These are phyloP conservation scores for Saturnispora hagleri DNA, from an alignment of 805 yeast species.

Conservation along the genomic window DNA sequence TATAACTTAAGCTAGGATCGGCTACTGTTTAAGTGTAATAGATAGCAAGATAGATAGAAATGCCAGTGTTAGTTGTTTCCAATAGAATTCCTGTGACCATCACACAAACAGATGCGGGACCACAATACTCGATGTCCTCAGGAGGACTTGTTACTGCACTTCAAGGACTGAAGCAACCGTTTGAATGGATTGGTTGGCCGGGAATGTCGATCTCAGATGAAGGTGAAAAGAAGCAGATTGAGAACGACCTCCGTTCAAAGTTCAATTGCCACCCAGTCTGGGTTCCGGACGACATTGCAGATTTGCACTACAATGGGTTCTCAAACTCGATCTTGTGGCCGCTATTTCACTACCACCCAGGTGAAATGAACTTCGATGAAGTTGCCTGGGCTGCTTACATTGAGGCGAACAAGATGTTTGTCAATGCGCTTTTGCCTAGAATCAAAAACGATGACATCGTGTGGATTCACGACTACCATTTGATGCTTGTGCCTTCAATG, in stretches of 20 bases:
- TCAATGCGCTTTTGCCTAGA: constrained; percentile 57
- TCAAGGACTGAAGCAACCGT: constrained; percentile 81
- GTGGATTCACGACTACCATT: constrained; percentile 97
- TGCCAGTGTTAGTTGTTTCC: constrained; percentile 71
- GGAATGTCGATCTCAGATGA: constrained; percentile 76
- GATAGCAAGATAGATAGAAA: neutral
- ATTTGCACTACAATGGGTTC: constrained; percentile 93
- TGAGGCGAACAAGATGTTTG: constrained; percentile 81
- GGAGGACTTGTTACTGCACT: constrained; percentile 97
- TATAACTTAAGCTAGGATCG: neutral
- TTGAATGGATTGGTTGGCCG: constrained; percentile 99
- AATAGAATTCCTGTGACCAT: constrained; percentile 94
- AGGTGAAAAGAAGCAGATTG: constrained; percentile 56
- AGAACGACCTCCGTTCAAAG: constrained; percentile 58
- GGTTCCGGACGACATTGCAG: constrained; percentile 82
- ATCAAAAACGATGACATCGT: constrained; percentile 78
- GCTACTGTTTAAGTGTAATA: neutral
- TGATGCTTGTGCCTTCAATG: constrained; percentile 91
- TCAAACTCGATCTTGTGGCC: constrained; percentile 96
- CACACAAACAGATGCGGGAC: constrained; percentile 44
- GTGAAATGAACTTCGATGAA: constrained; percentile 97
- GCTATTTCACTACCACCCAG: constrained; percentile 95
- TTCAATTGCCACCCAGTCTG: constrained; percentile 89
- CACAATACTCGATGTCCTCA: constrained; percentile 81
- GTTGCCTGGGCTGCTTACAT: constrained; percentile 96